Evolutionary conservation across 352 stramenopile species (phyloP).

Genomic region (Elongisporangium undulatum): DNA sequence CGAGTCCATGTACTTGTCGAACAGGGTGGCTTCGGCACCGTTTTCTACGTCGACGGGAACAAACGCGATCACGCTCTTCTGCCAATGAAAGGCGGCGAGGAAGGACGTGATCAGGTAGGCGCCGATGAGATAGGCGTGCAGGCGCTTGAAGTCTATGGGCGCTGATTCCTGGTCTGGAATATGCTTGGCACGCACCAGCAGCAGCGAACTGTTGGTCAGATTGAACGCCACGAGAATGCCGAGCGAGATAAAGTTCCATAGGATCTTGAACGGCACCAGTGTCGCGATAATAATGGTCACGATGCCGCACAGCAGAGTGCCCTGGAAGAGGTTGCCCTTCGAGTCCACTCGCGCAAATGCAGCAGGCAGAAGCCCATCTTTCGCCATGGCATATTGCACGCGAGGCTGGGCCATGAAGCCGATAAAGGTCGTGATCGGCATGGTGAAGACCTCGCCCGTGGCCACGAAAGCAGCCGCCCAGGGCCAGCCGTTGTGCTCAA

Average conservation of each 20-base stretch:
- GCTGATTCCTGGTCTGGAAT: background rate
- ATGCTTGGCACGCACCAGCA: constrained; percentile 48
- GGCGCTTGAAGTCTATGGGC: constrained; percentile 6
- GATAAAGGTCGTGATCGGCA: constrained; percentile 95
- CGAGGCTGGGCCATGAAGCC: constrained; percentile 92
- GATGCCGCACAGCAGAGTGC: constrained; percentile 56
- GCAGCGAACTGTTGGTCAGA: constrained; percentile 81
- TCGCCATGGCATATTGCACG: constrained; percentile 89
- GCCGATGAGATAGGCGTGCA: constrained; percentile 35
- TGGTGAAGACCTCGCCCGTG: constrained; percentile 91
- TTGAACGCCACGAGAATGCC: constrained; percentile 90
- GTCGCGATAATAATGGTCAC: constrained; percentile 50
- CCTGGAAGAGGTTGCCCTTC: constrained; percentile 69
- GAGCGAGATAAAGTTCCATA: constrained; percentile 90
- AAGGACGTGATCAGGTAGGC: constrained; percentile 57
- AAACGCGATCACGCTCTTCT: constrained; percentile 56
- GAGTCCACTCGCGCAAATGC: constrained; percentile 77
- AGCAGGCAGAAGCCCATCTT: constrained; percentile 89
- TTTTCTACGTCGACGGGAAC: constrained; percentile 14
- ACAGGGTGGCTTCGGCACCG: constrained; percentile 16
- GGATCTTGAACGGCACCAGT: constrained; percentile 78
- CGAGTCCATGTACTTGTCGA: constrained; percentile 51
- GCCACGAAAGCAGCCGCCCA: constrained; percentile 85
- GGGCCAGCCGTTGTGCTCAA: constrained; percentile 48
- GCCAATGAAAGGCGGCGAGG: constrained; percentile 66